These are phyloP conservation scores for Clarireedia homoeocarpa DNA, from an alignment of 2,329 filamentous ascomycete species.

Conservation along the genomic window DNA sequence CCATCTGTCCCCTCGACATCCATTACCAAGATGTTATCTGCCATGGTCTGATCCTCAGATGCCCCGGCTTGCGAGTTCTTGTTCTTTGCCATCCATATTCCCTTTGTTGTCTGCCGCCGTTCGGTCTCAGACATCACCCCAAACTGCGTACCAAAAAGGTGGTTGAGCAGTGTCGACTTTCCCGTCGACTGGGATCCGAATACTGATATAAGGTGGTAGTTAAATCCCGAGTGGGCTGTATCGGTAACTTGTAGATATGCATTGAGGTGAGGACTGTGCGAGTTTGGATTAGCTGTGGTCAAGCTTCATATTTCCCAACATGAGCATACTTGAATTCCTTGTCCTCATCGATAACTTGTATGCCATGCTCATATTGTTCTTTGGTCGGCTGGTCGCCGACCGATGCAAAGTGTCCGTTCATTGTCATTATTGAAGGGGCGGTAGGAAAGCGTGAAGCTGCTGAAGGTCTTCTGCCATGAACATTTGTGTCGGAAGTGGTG, in stretches of 20 bases:
- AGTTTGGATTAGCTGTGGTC: slow-evolving; percentile 14
- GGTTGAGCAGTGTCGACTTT: slow-evolving; percentile 93
- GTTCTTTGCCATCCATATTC: slow-evolving; percentile 99
- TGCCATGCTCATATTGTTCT: slow-evolving; percentile 78
- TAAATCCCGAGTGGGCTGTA: slow-evolving; percentile 86
- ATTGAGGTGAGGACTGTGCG: slow-evolving; percentile 61
- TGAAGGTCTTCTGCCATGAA: slow-evolving; percentile 23
- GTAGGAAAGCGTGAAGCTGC: slow-evolving; percentile 25
- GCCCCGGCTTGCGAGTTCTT: slow-evolving; percentile 52
- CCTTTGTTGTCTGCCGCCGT: slow-evolving; percentile 93
- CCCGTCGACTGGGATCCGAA: slow-evolving; percentile 98
- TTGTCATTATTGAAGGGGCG: slow-evolving; percentile 33
- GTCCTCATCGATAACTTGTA: slow-evolving; percentile 93
- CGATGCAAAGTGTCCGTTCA: slow-evolving; percentile 77
- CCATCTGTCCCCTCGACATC: slow-evolving; percentile 98
- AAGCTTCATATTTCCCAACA: not conserved
- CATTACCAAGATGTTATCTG: slow-evolving; percentile 98
- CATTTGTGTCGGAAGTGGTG: slow-evolving; percentile 13
- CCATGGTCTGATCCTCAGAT: slow-evolving; percentile 56
- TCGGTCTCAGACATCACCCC: slow-evolving; percentile 96
- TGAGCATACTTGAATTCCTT: slow-evolving; percentile 86
- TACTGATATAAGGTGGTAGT: slow-evolving; percentile 98
- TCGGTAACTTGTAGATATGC: slow-evolving; percentile 74
- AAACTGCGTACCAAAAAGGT: slow-evolving; percentile 92
- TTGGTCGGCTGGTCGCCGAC: slow-evolving; percentile 58